Base-by-base conservation (phyloP, 1,284 basidiomycete species). In the Sphaerobolus stellatus region DNA sequence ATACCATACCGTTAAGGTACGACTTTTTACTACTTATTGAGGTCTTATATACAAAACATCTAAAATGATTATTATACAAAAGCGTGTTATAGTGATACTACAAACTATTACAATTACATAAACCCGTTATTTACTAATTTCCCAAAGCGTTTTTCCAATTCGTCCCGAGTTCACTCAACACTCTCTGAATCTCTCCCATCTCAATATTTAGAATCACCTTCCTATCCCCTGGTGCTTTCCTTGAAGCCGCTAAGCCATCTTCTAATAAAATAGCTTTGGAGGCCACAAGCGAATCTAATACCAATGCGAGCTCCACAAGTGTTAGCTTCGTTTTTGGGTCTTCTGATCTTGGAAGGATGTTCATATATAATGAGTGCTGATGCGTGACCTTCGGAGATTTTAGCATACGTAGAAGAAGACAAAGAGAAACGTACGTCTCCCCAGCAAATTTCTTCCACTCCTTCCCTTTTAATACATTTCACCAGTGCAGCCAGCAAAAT, bases 401-500 rank as follows among this genome's bases (percentile, higher is more conserved):
- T 30, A 40, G 20, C 47, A 52, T 50, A 14, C 11, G 43, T 18
- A 50, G 47, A 34, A 34, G 54, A 48, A 27, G 41, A n/a, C 2
- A n/a, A 52, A 18, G 41, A 30, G 51, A 58, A 48, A 70, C 76
- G 56, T 53, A 95, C 88, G 59, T 93, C 90, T 18, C 79, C 79
- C 87, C 92, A 92, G 60, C 82, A 81, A 49, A 96, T 86, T 71
- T 95, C 92, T 45, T 92, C 85, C 1, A 98, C 80, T 22, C 96
- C 96, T 58, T 90, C 86, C 36, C 90, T 79, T 65, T 87, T 84
- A 40, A 93, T 80, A 65, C 91, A 94, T 60, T 89, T 88, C 20
- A 97, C 76, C 34, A 98, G 71, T 1, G 93, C 85, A 7, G 92
- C 86, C n/a, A 98, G 77, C 84, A 97, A 87, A 40, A 96, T 79